Conservation (phyloP, 2,329 filamentous ascomycete species). For the Berkeleyomyces rouxiae region DNA sequence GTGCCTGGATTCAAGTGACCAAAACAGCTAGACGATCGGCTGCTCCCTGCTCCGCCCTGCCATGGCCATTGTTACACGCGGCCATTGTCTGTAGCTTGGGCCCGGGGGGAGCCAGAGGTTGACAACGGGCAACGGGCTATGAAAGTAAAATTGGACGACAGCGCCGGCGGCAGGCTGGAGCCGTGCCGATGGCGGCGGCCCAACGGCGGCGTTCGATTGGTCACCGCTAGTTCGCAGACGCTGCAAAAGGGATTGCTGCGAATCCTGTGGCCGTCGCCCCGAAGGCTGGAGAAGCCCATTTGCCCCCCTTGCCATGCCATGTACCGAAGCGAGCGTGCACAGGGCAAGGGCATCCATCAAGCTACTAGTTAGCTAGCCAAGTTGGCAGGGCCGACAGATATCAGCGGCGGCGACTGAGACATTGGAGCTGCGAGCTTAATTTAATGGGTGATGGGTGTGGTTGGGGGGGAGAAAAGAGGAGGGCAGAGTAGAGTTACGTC, state of each 20-base stretch:
- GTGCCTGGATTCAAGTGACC: no score
- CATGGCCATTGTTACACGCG: not conserved
- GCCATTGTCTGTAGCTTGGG: not conserved
- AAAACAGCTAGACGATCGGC: no score
- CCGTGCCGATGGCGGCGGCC: not conserved
- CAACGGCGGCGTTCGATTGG: not conserved
- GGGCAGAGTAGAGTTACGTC: no score
- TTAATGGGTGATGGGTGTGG: no score
- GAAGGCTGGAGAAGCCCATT: not conserved
- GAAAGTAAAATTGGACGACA: not conserved
- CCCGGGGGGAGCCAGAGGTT: not conserved
- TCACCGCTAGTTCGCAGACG: not conserved
- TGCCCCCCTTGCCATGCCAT: not conserved
- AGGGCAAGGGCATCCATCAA: not conserved
- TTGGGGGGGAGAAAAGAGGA: no score
- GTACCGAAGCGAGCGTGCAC: not conserved
- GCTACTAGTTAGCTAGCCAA: not conserved
- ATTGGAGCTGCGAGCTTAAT: not conserved
- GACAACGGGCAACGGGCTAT: not conserved
- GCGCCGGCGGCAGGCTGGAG: not conserved
- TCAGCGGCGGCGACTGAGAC: not conserved
- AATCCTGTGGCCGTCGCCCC: not conserved
- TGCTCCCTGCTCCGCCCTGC: no score
- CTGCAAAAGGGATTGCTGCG: not conserved
- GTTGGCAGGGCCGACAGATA: not conserved